Evolutionary conservation across 2,329 filamentous ascomycete genomes (phyloP), one percentile per base, ranked within the genome.

Genomic region (Epichloe aotearoae): DNA sequence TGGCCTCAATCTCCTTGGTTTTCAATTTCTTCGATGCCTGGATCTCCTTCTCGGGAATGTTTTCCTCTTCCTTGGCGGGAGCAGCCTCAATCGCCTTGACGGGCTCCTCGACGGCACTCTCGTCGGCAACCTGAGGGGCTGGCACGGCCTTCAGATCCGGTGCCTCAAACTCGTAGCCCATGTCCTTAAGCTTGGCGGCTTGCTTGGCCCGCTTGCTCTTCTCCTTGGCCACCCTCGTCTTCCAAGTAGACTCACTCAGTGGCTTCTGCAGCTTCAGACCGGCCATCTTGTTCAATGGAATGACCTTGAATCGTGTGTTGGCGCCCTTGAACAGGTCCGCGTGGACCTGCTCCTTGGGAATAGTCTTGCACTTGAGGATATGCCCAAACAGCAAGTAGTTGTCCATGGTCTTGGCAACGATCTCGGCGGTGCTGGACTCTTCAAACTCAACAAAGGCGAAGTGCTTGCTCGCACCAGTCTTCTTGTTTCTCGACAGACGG

Each of bases 381-480:
- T 96, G 91, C 5, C 88, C 88, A 66, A 95, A 97, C 63, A 98
- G 77, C 39, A 97, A 80, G 69, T 98, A 98, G 70, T 90, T 94
- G 74, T 96, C 82, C 93, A 98, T 98, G 20, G 93, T 95, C 71
- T 89, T 87, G 47, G 88, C 84, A 33, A 95, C 91, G 59, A 97
- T 89, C 61, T 88, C 84, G 39, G 93, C 91, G n/a, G 77, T 79
- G 56, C 69, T 70, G 46, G 89, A 86, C 52, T 88, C 83, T 36
- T 75, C 72, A 62, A 98, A 98, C 69, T 98, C 88, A 62, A 98
- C 78, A 67, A 96, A 98, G 34, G 88, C 93, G 63, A 86, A 95
- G 73, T 97, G 93, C 73, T 93, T 95, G 65, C 86, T 89, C 52
- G 82, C 81, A 51, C 93, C 93, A 1, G 90, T 97, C 67, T 85